phyloP scores from a whole-genome alignment of 352 stramenopile species.

The Phytophthora aleatoria region DNA sequence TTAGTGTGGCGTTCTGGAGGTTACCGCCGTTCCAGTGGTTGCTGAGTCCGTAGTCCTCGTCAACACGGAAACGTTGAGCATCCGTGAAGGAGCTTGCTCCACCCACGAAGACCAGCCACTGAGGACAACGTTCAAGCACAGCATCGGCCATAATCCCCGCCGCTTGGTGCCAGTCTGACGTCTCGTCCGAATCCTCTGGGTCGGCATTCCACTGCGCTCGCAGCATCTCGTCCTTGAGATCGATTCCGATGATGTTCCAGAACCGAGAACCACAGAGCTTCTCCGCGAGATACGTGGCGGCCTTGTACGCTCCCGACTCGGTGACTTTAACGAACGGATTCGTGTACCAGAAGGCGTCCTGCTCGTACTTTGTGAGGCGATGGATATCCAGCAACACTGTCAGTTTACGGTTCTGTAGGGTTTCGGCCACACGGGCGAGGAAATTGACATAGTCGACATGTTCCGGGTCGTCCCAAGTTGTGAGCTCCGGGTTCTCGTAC shows the following conservation, averaged over 20 bases:
- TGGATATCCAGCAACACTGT: conserved; percentile 70
- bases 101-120: conserved; percentile 70
- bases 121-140: conserved; percentile 53
- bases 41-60: conserved; percentile 47
- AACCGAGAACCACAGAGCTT: conserved; percentile 56
- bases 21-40: conserved; percentile 69
- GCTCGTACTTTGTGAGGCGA: conserved; percentile 48
- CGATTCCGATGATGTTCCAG: conserved; percentile 74
- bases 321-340: conserved; percentile 52
- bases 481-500: conserved; percentile 71
- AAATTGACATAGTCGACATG: conserved; percentile 63
- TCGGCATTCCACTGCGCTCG: conserved; percentile 42
- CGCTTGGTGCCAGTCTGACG: conserved; percentile 47
- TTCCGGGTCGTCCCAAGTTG: conserved; percentile 48
- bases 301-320: conserved; percentile 50
- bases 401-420: conserved; percentile 53
- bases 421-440: conserved; percentile 57
- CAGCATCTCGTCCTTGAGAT: conserved; percentile 69
- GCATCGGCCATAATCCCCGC: conserved; percentile 46
- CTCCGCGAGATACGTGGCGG: conserved; percentile 48
- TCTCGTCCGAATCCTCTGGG: conserved; percentile 24
- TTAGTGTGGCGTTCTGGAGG: conserved; percentile 60
- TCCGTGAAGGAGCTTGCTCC: conserved; percentile 52
- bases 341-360: conserved; percentile 76
- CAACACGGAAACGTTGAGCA: conserved; percentile 42